Evolutionary conservation across 257 asterid genomes (phyloP), one percentile per base, ranked within the genome.

Genomic region (Ehretia macrophylla): DNA sequence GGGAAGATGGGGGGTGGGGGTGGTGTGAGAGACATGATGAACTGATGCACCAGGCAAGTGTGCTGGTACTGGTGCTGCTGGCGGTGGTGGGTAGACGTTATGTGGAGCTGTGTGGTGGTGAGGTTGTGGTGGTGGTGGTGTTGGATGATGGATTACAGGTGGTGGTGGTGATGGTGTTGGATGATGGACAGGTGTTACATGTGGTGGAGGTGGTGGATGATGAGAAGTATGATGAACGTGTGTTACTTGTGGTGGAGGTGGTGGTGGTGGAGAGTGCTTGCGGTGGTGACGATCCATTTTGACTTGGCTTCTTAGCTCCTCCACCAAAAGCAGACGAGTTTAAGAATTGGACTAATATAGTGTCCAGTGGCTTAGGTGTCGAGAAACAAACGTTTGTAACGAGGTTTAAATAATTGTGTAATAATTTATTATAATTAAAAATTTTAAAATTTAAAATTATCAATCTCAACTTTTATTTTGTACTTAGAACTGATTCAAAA

Each of bases 141-240:
- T 10, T 50, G 50, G 20, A 32, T 75, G 64, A 51, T 73, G 58
- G 49, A 77, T 51, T 59, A 55, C 55, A 18, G 62, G n/a, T 9
- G 68, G 44, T 11, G 76, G 60, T 42, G 60, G 45, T 38, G 75
- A 46, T 61, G 69, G 55, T 52, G 77, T 67, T 49, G 71, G 68
- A 22, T 14, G 66, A 48, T 14, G 54, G 32, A 11, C n/a, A n/a
- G n/a, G n/a, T n/a, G n/a, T n/a, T n/a, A n/a, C n/a, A n/a, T n/a
- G n/a, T n/a, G n/a, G n/a, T n/a, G 51, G 60, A 5, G 66, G 64
- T 11, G 55, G 67, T 35, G 67, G 59, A 44, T 20, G 14, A 22
- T 55, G 78, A 35, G 80, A 71, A 52, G 61, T 56, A 69, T 71
- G 84, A 56, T 62, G 32, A 9, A 66, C 77, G 23, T 56, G 67